Evolutionary conservation across 768 basidiomycete genomes (phyloP), one percentile per base, ranked within the genome.

Genomic region (Omphalotus guepiniiformis): DNA sequence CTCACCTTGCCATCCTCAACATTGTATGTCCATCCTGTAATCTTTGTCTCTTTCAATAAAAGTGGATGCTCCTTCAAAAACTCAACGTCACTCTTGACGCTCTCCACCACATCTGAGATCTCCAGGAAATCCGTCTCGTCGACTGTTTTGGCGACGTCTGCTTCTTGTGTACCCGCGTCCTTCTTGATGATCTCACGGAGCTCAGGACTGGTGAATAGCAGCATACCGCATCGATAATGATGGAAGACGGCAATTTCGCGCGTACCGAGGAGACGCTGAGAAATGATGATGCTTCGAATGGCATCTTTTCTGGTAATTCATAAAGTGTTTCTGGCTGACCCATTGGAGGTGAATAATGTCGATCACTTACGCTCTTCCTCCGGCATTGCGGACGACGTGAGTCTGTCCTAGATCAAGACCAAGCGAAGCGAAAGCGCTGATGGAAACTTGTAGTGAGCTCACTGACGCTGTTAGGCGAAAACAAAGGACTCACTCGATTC

Each of bases 161-260:
- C 51, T 32, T 58, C 52, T 15, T 59, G 42, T 3, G 56, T 41
- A 51, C 67, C 45, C 30, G 50, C 65, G 13, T 74, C 71, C 30
- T 71, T 66, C 55, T 74, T 78, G 54, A 85, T 70, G 40, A 76
- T 63, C 15, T 63, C 55, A 42, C 75, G 76, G 21, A 85, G 65
- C 43, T 76, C 60, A 0, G 71, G 63, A 22, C 72, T 73, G 4
- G 65, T 71, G 67, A 87, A 85, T 0, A 76, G 78, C 39, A 82
- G 65, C 83, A 88, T 86, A 38, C 85, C 85, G 56, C 85, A 87
- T 39, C 73, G 80, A 1, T 81, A 83, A 62, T 88, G 86, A 59
- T 82, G 83, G 61, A 85, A 75, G 41, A 88, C 66, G 3, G 80
- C 75, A 42, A 87, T 75, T 64, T 85, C 82, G 13, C 72, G 70